Evolutionary conservation across 106 monocot species (phyloP).

Genomic region (Dendrobium catenatum): DNA sequence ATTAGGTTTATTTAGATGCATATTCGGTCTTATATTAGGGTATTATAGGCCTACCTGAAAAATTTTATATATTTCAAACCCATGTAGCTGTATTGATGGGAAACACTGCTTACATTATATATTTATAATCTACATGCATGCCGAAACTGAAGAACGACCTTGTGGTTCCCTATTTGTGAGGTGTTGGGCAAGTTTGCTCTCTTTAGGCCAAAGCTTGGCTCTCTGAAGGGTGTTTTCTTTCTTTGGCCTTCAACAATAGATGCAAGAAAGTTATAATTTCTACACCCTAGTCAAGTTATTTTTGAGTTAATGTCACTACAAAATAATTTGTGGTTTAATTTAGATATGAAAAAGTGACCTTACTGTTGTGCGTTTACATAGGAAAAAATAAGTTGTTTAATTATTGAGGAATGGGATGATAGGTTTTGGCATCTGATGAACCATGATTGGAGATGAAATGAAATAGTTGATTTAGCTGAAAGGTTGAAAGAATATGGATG

Average conservation of each 20-base stretch:
- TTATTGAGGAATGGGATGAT: background rate
- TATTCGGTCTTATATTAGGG: too few relatives aligned
- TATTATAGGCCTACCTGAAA: too few relatives aligned
- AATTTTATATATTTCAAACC: too few relatives aligned
- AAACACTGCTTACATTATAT: background rate
- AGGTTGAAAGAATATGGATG: constrained; percentile 1
- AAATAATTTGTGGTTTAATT: background rate
- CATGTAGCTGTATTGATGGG: background rate
- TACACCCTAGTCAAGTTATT: background rate
- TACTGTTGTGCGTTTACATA: background rate
- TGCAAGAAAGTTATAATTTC: background rate
- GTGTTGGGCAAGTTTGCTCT: background rate
- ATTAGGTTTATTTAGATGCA: too few relatives aligned
- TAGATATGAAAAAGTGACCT: background rate
- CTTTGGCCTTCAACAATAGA: background rate
- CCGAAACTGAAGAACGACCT: background rate
- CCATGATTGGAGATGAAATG: background rate
- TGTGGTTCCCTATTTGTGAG: background rate
- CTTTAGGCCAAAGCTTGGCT: background rate
- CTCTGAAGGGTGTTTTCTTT: background rate
- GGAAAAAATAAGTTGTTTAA: background rate
- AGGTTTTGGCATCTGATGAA: too few relatives aligned
- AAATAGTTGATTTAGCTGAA: background rate
- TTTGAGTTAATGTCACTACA: background rate
- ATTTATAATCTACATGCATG: background rate